phyloP scores from a whole-genome alignment of 768 basidiomycete genomes.

The Boletus reticulatus region DNA sequence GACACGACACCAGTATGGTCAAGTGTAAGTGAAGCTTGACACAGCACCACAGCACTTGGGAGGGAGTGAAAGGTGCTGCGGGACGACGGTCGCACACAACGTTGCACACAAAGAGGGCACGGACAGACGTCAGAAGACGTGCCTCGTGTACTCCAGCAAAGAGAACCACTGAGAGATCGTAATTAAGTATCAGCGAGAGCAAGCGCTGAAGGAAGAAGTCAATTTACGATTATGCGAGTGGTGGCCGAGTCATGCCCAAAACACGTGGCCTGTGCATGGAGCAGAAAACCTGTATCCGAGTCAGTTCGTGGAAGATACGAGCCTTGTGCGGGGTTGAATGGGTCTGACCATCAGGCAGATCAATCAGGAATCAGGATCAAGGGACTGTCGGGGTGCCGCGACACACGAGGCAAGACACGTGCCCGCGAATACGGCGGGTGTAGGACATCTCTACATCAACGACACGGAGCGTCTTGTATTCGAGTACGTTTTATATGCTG shows the following conservation, averaged over 20 bases:
- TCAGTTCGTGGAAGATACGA: slow-evolving; percentile 13
- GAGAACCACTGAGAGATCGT: slow-evolving; percentile 16
- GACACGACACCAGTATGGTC: slow-evolving; percentile 5
- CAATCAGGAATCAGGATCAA: slow-evolving; percentile 20
- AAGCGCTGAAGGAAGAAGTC: slow-evolving; percentile 10
- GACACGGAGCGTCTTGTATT: not conserved
- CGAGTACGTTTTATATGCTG: not conserved
- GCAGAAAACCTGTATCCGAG: slow-evolving; percentile 5
- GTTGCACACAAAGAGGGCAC: slow-evolving; percentile 4
- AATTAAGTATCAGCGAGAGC: slow-evolving; percentile 13
- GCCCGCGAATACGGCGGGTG: not conserved
- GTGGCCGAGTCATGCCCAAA: slow-evolving; percentile 13
- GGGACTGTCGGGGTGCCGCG: slow-evolving; percentile 16
- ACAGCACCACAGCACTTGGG: slow-evolving; percentile 9
- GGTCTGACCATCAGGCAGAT: slow-evolving; percentile 7
- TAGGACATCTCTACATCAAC: not conserved
- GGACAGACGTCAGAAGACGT: slow-evolving; percentile 5
- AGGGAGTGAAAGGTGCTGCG: slow-evolving; percentile 4
- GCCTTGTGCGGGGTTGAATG: slow-evolving; percentile 9
- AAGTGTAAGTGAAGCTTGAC: not conserved
- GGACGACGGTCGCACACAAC: not conserved
- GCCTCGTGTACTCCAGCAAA: slow-evolving; percentile 29
- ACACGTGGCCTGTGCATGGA: slow-evolving; percentile 30
- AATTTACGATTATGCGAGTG: slow-evolving; percentile 8
- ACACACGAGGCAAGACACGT: slow-evolving; percentile 19